Percentiles rank a stretch among this genome's conserved stretches.
phyloP scores from a whole-genome alignment of 345 rosid genomes.

The Cochlearia excelsa region DNA sequence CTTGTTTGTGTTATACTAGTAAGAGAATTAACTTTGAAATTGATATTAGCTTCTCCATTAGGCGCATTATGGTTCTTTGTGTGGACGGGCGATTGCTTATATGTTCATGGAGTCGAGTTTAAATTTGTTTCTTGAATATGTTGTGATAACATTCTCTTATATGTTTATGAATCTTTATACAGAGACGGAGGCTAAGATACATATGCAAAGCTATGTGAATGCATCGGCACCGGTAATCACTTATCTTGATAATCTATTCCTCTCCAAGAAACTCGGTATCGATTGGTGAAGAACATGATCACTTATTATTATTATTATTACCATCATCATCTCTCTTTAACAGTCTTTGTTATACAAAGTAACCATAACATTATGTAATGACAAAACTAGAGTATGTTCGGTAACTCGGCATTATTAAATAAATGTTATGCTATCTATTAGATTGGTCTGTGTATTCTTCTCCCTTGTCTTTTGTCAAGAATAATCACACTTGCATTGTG shows the following conservation, averaged over 20 bases:
- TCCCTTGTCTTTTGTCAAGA: slow-evolving; percentile 3
- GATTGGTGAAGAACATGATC: slow-evolving; percentile 63
- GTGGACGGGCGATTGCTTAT: too few relatives aligned
- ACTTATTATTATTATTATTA: neutral
- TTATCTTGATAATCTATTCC: slow-evolving; percentile 66
- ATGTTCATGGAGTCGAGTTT: neutral
- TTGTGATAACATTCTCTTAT: neutral
- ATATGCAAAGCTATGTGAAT: slow-evolving; percentile 61
- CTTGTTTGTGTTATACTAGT: neutral
- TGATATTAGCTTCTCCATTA: neutral
- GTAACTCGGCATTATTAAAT: neutral
- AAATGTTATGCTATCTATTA: neutral
- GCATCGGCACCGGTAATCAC: slow-evolving; percentile 58
- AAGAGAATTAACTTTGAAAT: neutral
- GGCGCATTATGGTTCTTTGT: neutral
- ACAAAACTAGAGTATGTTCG: slow-evolving; percentile 1
- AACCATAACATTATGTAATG: neutral
- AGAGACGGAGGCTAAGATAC: slow-evolving; percentile 69
- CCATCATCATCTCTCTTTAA: neutral
- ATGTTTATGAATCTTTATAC: slow-evolving; percentile 26
- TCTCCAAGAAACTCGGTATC: slow-evolving; percentile 62
- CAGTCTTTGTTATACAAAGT: slow-evolving; percentile 7
- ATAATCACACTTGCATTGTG: neutral
- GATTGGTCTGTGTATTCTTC: neutral
- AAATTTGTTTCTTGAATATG: neutral